phyloP scores from a whole-genome alignment of 2,329 filamentous ascomycete genomes.

The Alternaria viburni region DNA sequence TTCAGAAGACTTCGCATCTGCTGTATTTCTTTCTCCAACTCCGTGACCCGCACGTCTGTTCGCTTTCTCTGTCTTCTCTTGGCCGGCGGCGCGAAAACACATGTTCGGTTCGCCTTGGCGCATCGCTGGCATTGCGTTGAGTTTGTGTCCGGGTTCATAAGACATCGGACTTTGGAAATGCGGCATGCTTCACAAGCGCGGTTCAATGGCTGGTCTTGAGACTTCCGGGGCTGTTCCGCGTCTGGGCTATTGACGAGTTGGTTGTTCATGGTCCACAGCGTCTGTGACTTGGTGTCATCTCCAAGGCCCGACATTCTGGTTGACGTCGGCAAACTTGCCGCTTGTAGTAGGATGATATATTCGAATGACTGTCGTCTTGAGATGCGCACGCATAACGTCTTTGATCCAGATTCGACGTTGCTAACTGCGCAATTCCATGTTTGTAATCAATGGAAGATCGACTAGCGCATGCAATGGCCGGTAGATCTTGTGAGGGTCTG shows the following conservation, averaged over 20 bases:
- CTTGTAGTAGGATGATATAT: neutral
- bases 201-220: conserved; percentile 40
- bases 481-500: neutral
- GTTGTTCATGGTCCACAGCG: conserved; percentile 20
- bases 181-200: conserved; percentile 47
- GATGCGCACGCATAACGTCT: conserved; percentile 1
- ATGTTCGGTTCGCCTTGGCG: conserved; percentile 40
- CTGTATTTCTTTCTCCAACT: conserved; percentile 45
- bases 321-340: neutral
- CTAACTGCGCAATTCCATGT: conserved; percentile 16
- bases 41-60: conserved; percentile 46
- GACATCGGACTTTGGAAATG: conserved; percentile 45
- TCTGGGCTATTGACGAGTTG: conserved; percentile 21
- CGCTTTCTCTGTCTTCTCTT: conserved; percentile 46
- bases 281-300: conserved; percentile 8
- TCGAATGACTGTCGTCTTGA: neutral
- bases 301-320: conserved; percentile 17
- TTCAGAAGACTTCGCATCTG: conserved; percentile 43
- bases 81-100: conserved; percentile 45
- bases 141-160: conserved; percentile 31
- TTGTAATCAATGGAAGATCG: conserved; percentile 7
- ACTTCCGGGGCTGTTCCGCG: conserved; percentile 23
- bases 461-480: conserved; percentile 2
- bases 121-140: conserved; percentile 45
- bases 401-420: conserved; percentile 2